These are phyloP conservation scores for Penicillium alfredii DNA, from an alignment of 495 filamentous ascomycete genomes.

Conservation along the genomic window DNA sequence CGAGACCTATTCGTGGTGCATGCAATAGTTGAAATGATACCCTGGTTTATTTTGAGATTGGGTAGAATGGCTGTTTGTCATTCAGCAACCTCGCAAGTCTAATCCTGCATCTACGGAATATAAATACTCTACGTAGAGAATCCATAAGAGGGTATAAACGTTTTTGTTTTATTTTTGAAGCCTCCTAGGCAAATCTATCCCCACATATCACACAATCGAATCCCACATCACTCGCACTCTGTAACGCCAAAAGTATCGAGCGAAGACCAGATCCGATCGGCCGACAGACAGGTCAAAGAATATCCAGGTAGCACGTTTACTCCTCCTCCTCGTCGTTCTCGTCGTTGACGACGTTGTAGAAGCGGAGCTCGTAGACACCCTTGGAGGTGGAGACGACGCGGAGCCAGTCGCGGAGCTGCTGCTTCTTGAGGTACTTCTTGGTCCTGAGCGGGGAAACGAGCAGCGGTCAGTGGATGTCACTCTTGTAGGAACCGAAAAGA, in stretches of 20 bases:
- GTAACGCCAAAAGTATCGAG: constrained; percentile 8
- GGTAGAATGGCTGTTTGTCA: too few species aligned
- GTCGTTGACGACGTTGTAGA: constrained; percentile 99
- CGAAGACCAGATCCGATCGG: constrained; percentile 10
- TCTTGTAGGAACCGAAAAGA: not conserved
- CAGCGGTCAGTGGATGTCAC: constrained; percentile 10
- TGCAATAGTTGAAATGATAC: too few species aligned
- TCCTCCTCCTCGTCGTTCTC: constrained; percentile 96
- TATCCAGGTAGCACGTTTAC: constrained; percentile 46
- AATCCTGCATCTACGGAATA: too few species aligned
- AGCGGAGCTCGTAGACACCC: constrained; percentile 97
- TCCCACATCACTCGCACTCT: constrained; percentile 13
- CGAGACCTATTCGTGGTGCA: too few species aligned
- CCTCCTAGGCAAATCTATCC: constrained; percentile 22
- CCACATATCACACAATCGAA: constrained; percentile 15
- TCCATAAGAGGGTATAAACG: constrained; percentile 22
- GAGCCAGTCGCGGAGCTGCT: constrained; percentile 99
- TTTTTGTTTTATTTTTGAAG: constrained; percentile 25
- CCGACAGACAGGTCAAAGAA: constrained; percentile 13
- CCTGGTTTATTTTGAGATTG: too few species aligned
- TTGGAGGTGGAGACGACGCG: constrained; percentile 94
- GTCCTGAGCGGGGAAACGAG: constrained; percentile 52
- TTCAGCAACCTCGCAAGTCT: too few species aligned
- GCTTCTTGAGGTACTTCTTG: constrained; percentile 99
- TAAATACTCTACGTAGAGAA: too few species aligned